These are phyloP conservation scores for Rhododendron simsii DNA, from an alignment of 148 eudicot species.

Conservation along the genomic window DNA sequence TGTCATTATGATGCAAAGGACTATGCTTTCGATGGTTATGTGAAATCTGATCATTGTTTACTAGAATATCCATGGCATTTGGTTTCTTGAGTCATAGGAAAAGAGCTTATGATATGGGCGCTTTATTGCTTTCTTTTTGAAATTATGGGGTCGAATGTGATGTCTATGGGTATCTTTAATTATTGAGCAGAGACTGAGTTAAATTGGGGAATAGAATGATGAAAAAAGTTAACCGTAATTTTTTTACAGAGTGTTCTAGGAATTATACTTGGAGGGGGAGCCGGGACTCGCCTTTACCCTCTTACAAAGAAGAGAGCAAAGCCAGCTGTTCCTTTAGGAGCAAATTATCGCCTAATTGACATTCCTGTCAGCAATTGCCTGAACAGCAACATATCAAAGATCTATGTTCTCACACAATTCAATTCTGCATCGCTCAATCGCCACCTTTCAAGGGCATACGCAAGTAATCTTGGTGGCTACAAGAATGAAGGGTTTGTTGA, in stretches of 20 bases:
- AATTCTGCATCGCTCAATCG: slow-evolving; percentile 97
- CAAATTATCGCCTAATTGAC: slow-evolving; percentile 85
- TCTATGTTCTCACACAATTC: slow-evolving; percentile 89
- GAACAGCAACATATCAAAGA: slow-evolving; percentile 84
- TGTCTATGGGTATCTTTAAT: background rate
- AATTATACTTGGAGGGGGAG: slow-evolving; percentile 99
- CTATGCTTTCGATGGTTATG: background rate
- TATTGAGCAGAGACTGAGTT: background rate
- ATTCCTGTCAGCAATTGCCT: slow-evolving; percentile 94
- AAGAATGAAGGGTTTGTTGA: slow-evolving; percentile 96
- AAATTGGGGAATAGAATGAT: background rate
- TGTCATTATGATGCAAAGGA: background rate
- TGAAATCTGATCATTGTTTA: background rate
- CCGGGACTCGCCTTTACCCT: slow-evolving; percentile 94
- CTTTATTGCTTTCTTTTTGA: background rate
- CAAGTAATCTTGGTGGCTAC: slow-evolving; percentile 88
- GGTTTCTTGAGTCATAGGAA: background rate
- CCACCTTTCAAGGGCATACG: slow-evolving; percentile 84
- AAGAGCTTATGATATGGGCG: background rate
- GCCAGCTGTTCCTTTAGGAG: slow-evolving; percentile 94
- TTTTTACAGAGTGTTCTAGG: slow-evolving; percentile 82
- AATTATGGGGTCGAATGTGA: background rate
- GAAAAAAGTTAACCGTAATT: background rate
- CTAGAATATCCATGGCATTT: background rate
- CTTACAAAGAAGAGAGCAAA: slow-evolving; percentile 93